These are phyloP conservation scores for Scorias spongiosa DNA, from an alignment of 2,329 filamentous ascomycete genomes.

Conservation along the genomic window DNA sequence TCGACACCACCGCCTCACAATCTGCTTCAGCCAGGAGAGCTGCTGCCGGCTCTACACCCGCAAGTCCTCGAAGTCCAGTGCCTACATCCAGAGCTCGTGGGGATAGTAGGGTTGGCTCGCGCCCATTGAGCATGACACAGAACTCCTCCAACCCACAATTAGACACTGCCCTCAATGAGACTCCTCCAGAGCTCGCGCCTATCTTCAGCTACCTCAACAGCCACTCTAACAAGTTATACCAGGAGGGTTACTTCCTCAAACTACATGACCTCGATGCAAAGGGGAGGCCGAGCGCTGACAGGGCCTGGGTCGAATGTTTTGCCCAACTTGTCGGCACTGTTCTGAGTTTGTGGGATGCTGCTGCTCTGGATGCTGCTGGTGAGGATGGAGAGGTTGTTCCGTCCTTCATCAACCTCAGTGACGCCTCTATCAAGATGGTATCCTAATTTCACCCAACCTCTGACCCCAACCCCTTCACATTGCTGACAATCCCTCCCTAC, in stretches of 20 bases:
- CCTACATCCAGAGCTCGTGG: constrained; percentile 27
- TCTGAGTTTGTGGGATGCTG: constrained; percentile 87
- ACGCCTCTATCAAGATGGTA: constrained; percentile 98
- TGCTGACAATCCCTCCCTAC: constrained; percentile 2
- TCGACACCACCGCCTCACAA: constrained; percentile 14
- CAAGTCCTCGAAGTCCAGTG: constrained; percentile 7
- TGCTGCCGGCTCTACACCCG: not conserved
- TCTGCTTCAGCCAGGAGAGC: not conserved
- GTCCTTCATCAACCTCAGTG: constrained; percentile 90
- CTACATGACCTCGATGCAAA: constrained; percentile 87
- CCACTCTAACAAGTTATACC: constrained; percentile 91
- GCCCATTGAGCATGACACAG: constrained; percentile 75
- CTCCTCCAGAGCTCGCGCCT: constrained; percentile 80
- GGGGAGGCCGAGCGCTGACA: constrained; percentile 69
- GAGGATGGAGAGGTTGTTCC: constrained; percentile 73
- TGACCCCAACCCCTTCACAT: not conserved
- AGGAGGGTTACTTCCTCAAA: constrained; percentile 96
- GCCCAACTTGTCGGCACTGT: constrained; percentile 92
- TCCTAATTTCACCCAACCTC: constrained; percentile 1
- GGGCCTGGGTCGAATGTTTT: constrained; percentile 93
- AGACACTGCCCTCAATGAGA: constrained; percentile 63
- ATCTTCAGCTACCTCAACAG: constrained; percentile 91
- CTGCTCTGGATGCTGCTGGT: constrained; percentile 74
- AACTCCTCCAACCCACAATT: constrained; percentile 74
- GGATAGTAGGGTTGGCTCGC: constrained; percentile 39